Evolutionary conservation across 1,284 basidiomycete genomes (phyloP).

Genomic region (Anthracocystis setariae): DNA sequence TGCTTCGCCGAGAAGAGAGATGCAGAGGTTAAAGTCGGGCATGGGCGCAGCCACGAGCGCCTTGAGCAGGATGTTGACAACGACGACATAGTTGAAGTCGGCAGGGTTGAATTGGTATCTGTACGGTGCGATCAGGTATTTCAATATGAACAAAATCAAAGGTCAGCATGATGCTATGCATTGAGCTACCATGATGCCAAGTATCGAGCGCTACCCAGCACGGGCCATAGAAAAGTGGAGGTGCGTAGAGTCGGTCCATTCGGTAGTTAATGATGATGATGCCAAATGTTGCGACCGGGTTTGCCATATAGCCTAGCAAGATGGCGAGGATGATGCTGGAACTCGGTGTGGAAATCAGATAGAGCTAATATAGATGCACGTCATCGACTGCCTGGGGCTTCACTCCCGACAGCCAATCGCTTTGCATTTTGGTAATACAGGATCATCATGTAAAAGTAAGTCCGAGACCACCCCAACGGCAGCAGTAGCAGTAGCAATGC

Average conservation of each 20-base stretch:
- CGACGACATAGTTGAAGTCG: conserved; percentile 89
- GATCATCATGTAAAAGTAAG: conserved; percentile 30
- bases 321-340: background rate
- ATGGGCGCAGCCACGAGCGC: conserved; percentile 83
- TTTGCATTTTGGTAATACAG: conserved; percentile 40
- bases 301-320: too few species aligned
- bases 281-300: background rate
- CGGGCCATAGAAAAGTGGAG: conserved; percentile 2
- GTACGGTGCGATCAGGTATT: conserved; percentile 16
- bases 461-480: too few species aligned
- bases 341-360: conserved; percentile 52
- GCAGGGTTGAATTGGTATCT: conserved; percentile 97
- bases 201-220: conserved; percentile 3
- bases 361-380: conserved; percentile 66
- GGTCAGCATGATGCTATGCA: conserved; percentile 18
- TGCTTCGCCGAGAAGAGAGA: conserved; percentile 83
- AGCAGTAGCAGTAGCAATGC: conserved; percentile 2
- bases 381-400: conserved; percentile 54
- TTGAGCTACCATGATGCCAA: background rate
- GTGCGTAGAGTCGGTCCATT: background rate
- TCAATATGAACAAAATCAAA: background rate
- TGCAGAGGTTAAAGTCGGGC: conserved; percentile 88
- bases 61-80: conserved; percentile 93
- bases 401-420: conserved; percentile 55
- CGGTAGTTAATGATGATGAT: background rate